phyloP scores from a whole-genome alignment of 306 rosid species.

The Morella rubra region DNA sequence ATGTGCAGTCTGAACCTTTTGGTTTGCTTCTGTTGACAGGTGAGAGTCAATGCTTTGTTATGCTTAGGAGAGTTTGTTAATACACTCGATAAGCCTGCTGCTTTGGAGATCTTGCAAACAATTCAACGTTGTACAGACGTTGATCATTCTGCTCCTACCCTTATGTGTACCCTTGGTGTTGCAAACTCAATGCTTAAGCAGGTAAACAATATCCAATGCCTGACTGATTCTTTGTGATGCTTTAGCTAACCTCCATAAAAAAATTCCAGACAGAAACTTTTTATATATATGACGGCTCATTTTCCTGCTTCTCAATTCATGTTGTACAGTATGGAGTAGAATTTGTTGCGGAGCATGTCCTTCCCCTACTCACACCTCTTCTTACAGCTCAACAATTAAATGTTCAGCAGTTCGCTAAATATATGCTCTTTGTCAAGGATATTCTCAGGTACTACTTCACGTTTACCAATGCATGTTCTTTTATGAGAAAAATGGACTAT shows the following conservation, averaged over 20 bases:
- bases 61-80: conserved; percentile 84
- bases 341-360: conserved; percentile 95
- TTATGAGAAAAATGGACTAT: background rate
- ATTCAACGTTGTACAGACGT: conserved; percentile 97
- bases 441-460: conserved; percentile 62
- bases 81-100: conserved; percentile 81
- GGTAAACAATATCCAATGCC: conserved; percentile 41
- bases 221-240: background rate
- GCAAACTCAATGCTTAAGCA: conserved; percentile 89
- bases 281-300: conserved; percentile 22
- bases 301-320: conserved; percentile 30
- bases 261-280: background rate
- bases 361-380: conserved; percentile 78
- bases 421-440: conserved; percentile 97
- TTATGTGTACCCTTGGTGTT: conserved; percentile 98
- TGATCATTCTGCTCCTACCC: conserved; percentile 95
- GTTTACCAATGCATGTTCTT: conserved; percentile 16
- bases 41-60: conserved; percentile 92
- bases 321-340: conserved; percentile 82
- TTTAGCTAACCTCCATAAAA: background rate
- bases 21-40: conserved; percentile 51
- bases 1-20: conserved; percentile 14
- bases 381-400: conserved; percentile 89
- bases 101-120: conserved; percentile 84
- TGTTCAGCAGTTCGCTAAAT: conserved; percentile 97